A percentile compares a stretch with the other conserved stretches of the same genome.
Evolutionary conservation across 2,329 filamentous ascomycete species (phyloP).

Genomic region (Zymoseptoria ardabiliae): DNA sequence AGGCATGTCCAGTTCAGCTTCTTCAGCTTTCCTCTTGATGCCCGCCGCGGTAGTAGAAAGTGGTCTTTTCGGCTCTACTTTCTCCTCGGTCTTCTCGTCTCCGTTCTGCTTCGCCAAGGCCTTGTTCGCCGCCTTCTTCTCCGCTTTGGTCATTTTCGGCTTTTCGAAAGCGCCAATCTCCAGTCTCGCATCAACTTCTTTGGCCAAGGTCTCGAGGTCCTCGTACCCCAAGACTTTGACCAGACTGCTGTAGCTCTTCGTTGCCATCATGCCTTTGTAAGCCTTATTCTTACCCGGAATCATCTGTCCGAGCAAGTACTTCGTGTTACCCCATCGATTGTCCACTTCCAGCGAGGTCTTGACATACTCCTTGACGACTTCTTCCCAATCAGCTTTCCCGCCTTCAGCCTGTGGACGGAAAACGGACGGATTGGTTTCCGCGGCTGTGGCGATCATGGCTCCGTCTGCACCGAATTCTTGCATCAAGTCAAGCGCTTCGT

Average conservation of each 20-base stretch:
- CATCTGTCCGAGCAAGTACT: conserved; percentile 79
- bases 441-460: conserved; percentile 92
- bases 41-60: conserved; percentile 11
- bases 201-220: conserved; percentile 56
- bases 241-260: conserved; percentile 64
- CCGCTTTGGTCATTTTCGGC: conserved; percentile 41
- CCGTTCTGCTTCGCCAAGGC: conserved; percentile 35
- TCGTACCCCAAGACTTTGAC: conserved; percentile 57
- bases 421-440: conserved; percentile 84
- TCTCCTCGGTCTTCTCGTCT: conserved; percentile 39
- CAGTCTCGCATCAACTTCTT: conserved; percentile 56
- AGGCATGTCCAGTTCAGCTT: conserved; percentile 18
- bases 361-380: conserved; percentile 71
- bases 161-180: conserved; percentile 44
- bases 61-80: conserved; percentile 10
- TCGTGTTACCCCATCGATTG: conserved; percentile 88
- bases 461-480: conserved; percentile 79
- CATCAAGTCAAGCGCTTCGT: conserved; percentile 64
- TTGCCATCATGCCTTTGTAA: conserved; percentile 54
- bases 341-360: conserved; percentile 65
- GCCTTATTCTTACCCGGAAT: conserved; percentile 68
- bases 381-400: conserved; percentile 64
- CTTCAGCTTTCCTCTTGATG: conserved; percentile 17
- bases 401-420: conserved; percentile 66
- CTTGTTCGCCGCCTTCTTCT: conserved; percentile 38